Evolutionary conservation across 2,329 filamentous ascomycete genomes (phyloP), one percentile per base, ranked within the genome.

Genomic region (Colletotrichum magnum): DNA sequence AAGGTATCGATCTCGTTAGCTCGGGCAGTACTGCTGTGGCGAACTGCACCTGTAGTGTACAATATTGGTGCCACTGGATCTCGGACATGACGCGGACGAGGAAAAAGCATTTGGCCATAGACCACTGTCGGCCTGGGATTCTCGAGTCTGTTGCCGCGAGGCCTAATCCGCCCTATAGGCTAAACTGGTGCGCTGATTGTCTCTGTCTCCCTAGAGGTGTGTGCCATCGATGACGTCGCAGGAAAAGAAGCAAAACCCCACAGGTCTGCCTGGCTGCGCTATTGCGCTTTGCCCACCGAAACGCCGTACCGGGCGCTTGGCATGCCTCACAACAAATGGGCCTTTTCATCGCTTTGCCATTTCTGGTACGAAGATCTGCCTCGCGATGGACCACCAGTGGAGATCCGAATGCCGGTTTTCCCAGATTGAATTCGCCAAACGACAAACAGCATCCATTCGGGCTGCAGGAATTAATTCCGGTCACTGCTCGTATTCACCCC

Each of bases 321-420:
- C 65, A 64, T 53, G 26, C 45, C 47, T 18, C 48, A 39, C 36
- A 26, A 26, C 16, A 26, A 7, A 36, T 54, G 53, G 21, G 13
- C 13, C 48, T 21, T 26, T 48, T 39, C 39, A 12, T 18, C 15
- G 21, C 21, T 10, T 28, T n/a, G 21, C 58, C 39, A 53, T 43
- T 26, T 45, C n/a, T 9, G 61, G 48, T 24, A 36, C 28, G 61
- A 61, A 65, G 54, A 68, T 69, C 53, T 65, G 43, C 61, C 53
- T 58, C 16, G 32, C 12, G 32, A 52, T 52, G 66, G 54, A 9
- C 5, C 15, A 24, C 10, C 5, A 12, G 62, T 69, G 66, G 66
- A 26, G 66, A 51, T 50, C 10, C 10, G 50, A 28, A 43, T 51
- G 50, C 48, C 48, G 61, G 16, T 32, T 59, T 59, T 59, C 50